phyloP scores from a whole-genome alignment of 108 stramenopile genomes.

The Cyclotella distinguenda region DNA sequence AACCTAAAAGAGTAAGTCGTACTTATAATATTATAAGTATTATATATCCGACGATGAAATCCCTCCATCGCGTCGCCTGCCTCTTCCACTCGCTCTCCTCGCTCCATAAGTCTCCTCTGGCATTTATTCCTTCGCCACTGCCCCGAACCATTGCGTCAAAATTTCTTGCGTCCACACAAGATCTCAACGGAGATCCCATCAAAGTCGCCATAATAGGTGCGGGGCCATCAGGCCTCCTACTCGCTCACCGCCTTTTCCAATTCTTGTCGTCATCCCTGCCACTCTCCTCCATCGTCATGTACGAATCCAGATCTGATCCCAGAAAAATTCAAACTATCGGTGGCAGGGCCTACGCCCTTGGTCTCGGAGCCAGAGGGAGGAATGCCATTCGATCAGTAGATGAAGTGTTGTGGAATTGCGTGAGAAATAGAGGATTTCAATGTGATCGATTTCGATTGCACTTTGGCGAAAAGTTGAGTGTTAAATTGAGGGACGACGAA shows the following conservation, averaged over 20 bases:
- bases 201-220: conserved; percentile 17
- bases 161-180: background rate
- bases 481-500: conserved; percentile 52
- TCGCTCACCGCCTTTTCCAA: conserved; percentile 56
- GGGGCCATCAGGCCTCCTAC: conserved; percentile 71
- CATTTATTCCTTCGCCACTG: background rate
- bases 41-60: background rate
- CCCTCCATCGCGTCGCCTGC: background rate
- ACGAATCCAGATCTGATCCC: conserved; percentile 68
- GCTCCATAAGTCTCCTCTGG: background rate
- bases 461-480: conserved; percentile 22
- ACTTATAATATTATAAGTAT: too few relatives aligned
- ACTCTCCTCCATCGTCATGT: conserved; percentile 42
- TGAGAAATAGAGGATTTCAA: conserved; percentile 55
- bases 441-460: conserved; percentile 71
- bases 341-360: conserved; percentile 70
- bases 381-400: conserved; percentile 61
- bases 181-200: background rate
- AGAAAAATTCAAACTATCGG: conserved; percentile 18
- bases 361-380: conserved; percentile 66
- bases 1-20: too few relatives aligned
- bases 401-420: conserved; percentile 54
- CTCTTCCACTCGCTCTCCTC: background rate
- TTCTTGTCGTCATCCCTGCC: conserved; percentile 16
- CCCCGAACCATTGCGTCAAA: background rate